Conservation (phyloP, 768 basidiomycete species). For the Boletus sp. region DNA sequence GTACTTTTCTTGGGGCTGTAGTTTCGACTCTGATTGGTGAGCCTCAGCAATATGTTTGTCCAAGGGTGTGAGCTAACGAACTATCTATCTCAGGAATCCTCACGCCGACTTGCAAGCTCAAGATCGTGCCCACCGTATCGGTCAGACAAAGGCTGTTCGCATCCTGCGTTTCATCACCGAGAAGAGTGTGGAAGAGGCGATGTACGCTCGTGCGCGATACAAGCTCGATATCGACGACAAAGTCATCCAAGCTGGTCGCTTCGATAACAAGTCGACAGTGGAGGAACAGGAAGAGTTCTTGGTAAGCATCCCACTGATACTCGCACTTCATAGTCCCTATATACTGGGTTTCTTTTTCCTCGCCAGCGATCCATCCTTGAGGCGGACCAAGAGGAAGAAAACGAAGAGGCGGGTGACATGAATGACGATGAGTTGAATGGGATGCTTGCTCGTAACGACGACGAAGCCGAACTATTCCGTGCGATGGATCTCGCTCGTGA, state of each 20-base stretch:
- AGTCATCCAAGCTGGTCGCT: slow-evolving; percentile 98
- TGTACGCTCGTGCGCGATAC: slow-evolving; percentile 90
- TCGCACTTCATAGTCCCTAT: neutral
- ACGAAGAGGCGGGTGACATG: slow-evolving; percentile 88
- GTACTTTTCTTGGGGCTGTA: slow-evolving; percentile 24
- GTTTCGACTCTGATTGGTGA: slow-evolving; percentile 77
- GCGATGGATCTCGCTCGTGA: slow-evolving; percentile 82
- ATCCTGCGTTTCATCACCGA: slow-evolving; percentile 97
- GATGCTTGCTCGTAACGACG: slow-evolving; percentile 80
- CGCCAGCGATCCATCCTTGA: slow-evolving; percentile 82
- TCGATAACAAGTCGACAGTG: slow-evolving; percentile 97
- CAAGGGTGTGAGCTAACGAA: neutral
- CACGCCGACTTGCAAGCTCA: slow-evolving; percentile 99
- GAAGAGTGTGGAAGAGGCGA: slow-evolving; percentile 97
- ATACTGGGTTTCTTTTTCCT: slow-evolving; percentile 7
- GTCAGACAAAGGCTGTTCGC: slow-evolving; percentile 96
- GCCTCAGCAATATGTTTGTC: neutral
- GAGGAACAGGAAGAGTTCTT: slow-evolving; percentile 97
- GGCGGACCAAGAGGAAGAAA: slow-evolving; percentile 86
- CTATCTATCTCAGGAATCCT: slow-evolving; percentile 68
- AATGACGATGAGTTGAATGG: slow-evolving; percentile 94
- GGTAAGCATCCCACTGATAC: slow-evolving; percentile 41
- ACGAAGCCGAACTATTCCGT: slow-evolving; percentile 73
- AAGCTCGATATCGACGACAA: slow-evolving; percentile 99
- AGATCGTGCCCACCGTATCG: slow-evolving; percentile 99